Evolutionary conservation across 2,329 filamentous ascomycete genomes (phyloP).

Genomic region (Colletotrichum camelliae): DNA sequence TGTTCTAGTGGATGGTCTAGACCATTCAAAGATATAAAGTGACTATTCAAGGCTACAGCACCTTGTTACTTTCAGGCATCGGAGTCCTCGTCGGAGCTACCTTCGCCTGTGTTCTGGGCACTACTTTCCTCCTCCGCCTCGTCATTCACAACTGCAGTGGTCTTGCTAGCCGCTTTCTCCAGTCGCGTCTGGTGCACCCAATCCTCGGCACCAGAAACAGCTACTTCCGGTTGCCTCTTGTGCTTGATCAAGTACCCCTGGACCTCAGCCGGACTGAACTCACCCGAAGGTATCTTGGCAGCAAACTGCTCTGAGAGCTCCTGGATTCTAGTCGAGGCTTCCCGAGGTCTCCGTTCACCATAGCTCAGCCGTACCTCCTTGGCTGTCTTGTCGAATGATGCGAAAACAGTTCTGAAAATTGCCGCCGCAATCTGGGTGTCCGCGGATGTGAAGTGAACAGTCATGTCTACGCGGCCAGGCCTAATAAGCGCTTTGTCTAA

Average conservation of each 20-base stretch:
- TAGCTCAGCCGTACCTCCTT: background rate
- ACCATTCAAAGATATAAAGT: background rate
- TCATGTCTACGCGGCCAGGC: conserved; percentile 74
- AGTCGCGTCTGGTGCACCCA: background rate
- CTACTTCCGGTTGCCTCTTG: background rate
- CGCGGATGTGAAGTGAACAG: background rate
- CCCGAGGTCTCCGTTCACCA: background rate
- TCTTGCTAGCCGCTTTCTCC: background rate
- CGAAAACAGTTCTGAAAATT: background rate
- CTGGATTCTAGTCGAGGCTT: background rate
- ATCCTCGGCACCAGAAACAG: background rate
- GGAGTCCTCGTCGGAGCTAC: background rate
- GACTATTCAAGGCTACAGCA: background rate
- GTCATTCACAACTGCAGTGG: fast-evolving
- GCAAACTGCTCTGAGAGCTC: background rate
- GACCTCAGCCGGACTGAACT: background rate
- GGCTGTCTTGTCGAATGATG: background rate
- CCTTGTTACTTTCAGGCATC: background rate
- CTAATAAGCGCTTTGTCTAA: conserved; percentile 76
- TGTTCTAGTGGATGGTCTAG: background rate
- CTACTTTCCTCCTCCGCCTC: background rate
- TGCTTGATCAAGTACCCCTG: background rate
- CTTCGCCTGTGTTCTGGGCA: background rate
- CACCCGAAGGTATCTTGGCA: background rate
- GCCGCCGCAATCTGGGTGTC: background rate